phyloP scores from a whole-genome alignment of 768 basidiomycete species.

The Rhizopogon salebrosus region DNA sequence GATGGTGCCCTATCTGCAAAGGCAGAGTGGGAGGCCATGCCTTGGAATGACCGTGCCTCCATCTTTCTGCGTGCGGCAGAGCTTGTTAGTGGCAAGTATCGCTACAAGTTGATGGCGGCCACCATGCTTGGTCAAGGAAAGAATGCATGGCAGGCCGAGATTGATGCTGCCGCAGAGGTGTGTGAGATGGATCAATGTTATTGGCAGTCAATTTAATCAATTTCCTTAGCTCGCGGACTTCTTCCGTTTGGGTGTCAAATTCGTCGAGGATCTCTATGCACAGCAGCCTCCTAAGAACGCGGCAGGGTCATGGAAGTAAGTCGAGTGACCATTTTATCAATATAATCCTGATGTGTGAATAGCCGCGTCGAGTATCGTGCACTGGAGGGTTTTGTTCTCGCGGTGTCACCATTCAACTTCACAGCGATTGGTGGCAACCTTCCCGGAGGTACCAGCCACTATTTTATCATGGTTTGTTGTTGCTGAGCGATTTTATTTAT shows the following conservation, averaged over 20 bases:
- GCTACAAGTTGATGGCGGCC: constrained; percentile 91
- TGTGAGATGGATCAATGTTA: constrained; percentile 13
- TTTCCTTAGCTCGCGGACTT: constrained; percentile 73
- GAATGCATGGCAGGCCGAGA: constrained; percentile 99
- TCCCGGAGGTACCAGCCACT: constrained; percentile 46
- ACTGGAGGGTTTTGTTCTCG: constrained; percentile 97
- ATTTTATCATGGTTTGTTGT: background rate
- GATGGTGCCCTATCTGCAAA: constrained; percentile 85
- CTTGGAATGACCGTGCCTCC: constrained; percentile 95
- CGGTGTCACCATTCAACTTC: constrained; percentile 97
- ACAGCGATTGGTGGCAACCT: constrained; percentile 98
- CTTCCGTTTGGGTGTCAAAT: constrained; percentile 95
- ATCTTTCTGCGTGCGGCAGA: constrained; percentile 99
- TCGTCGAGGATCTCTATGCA: constrained; percentile 89
- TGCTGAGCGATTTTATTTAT: background rate
- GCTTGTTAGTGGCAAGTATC: constrained; percentile 90
- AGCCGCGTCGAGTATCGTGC: constrained; percentile 96
- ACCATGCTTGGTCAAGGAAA: constrained; percentile 99
- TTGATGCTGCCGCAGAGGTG: constrained; percentile 97
- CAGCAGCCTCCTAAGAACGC: constrained; percentile 88
- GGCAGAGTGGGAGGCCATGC: constrained; percentile 85
- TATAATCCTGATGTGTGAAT: constrained; percentile 8
- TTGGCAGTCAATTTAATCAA: constrained; percentile 6
- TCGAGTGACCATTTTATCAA: constrained; percentile 6
- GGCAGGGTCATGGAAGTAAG: constrained; percentile 91